Base-by-base conservation (phyloP, 2,329 filamentous ascomycete genomes). In the Orbilia ellipsospora region DNA sequence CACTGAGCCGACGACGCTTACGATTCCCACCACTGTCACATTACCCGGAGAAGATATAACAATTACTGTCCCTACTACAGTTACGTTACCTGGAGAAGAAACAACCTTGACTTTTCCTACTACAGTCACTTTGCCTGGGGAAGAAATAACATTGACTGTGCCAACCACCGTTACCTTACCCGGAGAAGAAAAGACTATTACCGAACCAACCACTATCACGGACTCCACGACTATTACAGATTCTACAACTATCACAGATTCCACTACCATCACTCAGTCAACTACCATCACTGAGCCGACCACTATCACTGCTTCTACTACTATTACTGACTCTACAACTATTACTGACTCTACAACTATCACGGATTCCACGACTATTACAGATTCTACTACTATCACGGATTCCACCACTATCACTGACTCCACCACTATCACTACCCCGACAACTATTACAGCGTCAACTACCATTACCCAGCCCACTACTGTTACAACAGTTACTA, bases 221-320 rank as follows among this genome's bases (percentile, higher is more conserved):
- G n/a, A n/a, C n/a, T n/a, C n/a, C n/a, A 23, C 23, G 23, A 23
- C 23, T 23, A 23, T 23, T 23, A 23, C 23, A 2, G 2, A 23
- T 2, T 4, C 23, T 2, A 51, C 42, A 1, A 77, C 52, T n/a
- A 48, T 64, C 7, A 62, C 62, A 6, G 55, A 52, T 4, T 50
- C 59, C 8, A 48, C 40, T 2, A 69, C 59, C 0, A 48, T 28
- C n/a, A 57, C 42, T 1, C 28, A 56, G 7, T 64, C 68, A 1
- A 56, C 48, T 23, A 66, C 63, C 4, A 66, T 66, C 12, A 66
- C 63, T 1, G 63, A 74, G 26, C 57, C 62, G 1, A 74, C 60
- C n/a, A 73, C 56, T 13, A 51, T 57, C 4, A 73, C 62, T 13
- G 60, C 44, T 4, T 23, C 23, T 23, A 23, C 23, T 23, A 72